Base-by-base conservation (phyloP, 2,329 filamentous ascomycete species). In the Diaporthe destruens region DNA sequence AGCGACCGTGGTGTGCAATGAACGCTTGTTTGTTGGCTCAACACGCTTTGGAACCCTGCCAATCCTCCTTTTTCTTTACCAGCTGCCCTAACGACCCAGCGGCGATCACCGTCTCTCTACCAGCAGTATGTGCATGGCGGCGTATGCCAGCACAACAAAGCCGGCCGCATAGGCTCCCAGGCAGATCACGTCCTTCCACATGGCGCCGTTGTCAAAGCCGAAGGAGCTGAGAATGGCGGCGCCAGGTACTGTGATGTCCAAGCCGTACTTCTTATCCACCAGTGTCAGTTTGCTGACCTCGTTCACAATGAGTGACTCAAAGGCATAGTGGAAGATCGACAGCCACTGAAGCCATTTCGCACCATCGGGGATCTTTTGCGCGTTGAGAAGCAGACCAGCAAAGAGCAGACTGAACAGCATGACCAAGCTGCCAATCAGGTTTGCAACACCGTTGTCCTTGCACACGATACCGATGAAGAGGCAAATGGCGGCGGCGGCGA, bases 361-460 rank as follows among this genome's bases (percentile, higher is more conserved):
- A 2, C 94, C 90, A 65, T 89, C 87, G 1, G 96, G 96, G 69
- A 98, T 98, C 39, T 94, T 95, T 81, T 98, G 92, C 80, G 98
- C 95, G 82, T 99, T 99, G 74, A 99, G 89, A 72, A 99, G 87
- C 73, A 99, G 91, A 72, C 96, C 96, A 0, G 95, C 96, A 81
- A 99, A 98, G 12, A 99, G 88, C 74, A 99, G 85, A 80, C 94
- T 97, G 87, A 99, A 99, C 11, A 99, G 87, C 96, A 99, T 99
- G 66, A 98, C 94, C 77, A 99, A 84, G 77, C 95, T 97, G 69
- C 96, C 96, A 73, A 99, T 93, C 75, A 99, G 82, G 81, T 97
- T 98, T 66, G 96, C 96, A 2, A 99, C 95, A 49, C 95, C 93
- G 42, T 90, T 90, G 78, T 99, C 96, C 78, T 93, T 94, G 87